Base-by-base conservation (phyloP, 331 rosid species). In the Rosa hybrid region DNA sequence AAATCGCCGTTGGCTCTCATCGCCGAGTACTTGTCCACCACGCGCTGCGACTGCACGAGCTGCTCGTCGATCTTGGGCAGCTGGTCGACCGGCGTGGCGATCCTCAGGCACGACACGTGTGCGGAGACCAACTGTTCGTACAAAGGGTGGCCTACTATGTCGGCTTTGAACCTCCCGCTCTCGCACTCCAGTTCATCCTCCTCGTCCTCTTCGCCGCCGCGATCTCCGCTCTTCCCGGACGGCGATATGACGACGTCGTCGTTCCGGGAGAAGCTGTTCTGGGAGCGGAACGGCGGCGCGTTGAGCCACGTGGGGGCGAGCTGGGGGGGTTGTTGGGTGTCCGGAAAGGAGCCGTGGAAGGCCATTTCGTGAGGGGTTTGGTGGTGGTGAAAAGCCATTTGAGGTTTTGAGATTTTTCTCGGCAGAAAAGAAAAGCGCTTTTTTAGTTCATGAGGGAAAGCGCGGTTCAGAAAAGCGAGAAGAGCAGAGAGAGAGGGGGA, bases 51-150 rank as follows among this genome's bases (percentile, higher is more conserved):
- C 88, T 90, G 92, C 5, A 91, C 87, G 34, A 93, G 92, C 91
- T 96, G 97, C 48, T 94, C 98, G 51, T 96, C 97, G 81, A 96
- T 96, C 83, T 92, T 93, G 1, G 98, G 97, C 85, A 96, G 68
- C 92, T 96, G 98, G 80, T 96, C 98, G 11, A 93, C 99, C 50
- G 98, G 99, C 41, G 99, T 96, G 69, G 99, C 97, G 90, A 96
- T 96, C 83, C 97, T 87, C 63, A 96, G 79, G 86, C 99, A 96
- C 50, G 99, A 86, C 49, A 96, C 99, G 77, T 93, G 98, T 13
- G 98, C 97, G 49, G 99, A 91, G 3, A 96, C 90, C 75, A 96
- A 88, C 84, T 96, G 99, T 25, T 96, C 98, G 56, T 96, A 96
- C 30, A 96, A 87, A 18, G 99, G 99, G 51, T 96, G 98, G 2